Evolutionary conservation across 2,329 filamentous ascomycete species (phyloP), one percentile per base, ranked within the genome.

Genomic region (Fusarium sublunatum): DNA sequence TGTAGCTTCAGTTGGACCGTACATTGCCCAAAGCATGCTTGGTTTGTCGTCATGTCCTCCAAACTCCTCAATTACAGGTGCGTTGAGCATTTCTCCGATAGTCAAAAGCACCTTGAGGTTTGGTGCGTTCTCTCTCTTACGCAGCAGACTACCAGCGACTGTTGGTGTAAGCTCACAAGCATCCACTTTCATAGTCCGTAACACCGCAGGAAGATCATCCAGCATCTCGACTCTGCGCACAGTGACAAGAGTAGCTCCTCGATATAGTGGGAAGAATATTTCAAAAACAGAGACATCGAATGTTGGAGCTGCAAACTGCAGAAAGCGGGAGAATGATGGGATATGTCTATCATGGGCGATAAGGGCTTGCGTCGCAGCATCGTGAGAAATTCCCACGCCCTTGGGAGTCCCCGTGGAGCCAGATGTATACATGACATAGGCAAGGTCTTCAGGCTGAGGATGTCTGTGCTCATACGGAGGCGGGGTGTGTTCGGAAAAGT

Each of bases 211-310:
- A 22, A 97, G 83, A 70, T 97, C 88, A 60, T 90, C 86, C 38
- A 97, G 81, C 81, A 97, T 86, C 31, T 85, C 81, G 44, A 82
- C 80, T 26, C 93, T 86, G 53, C 87, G 83, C 65, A 89, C 92
- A 52, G 86, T 85, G 43, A 94, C 86, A 3, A 97, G 78, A 0
- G 92, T 96, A 22, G 80, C 80, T 3, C 90, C 90, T 54, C 92
- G 83, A 61, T 88, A 89, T 13, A 93, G 79, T 0, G 93, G 91
- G 65, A 97, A 97, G 81, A 97, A 97, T 7, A 96, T 93, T 73
- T 97, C 93, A 73, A 97, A 97, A 6, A 97, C 89, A 0, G 92
- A 96, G 7, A 97, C 93, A 75, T 97, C 93, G 73, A 97, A 97
- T 0, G 93, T 97, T 1, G 93, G 92, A 4, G 92, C 90, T 5